phyloP scores from a whole-genome alignment of 441 rosid species.

The Sinapis alba region DNA sequence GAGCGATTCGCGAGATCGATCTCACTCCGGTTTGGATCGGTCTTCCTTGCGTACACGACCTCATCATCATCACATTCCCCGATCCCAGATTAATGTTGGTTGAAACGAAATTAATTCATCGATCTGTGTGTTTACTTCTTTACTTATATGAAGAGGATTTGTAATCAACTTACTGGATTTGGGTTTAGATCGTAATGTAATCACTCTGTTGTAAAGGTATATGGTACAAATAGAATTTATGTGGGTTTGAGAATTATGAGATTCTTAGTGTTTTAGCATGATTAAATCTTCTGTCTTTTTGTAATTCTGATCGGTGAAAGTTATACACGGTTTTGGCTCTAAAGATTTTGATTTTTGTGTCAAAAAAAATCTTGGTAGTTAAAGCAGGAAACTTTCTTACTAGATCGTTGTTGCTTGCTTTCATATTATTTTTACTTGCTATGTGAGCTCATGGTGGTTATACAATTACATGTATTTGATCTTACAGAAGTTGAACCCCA shows the following conservation, averaged over 20 bases:
- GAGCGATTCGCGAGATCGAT: constrained; percentile 45
- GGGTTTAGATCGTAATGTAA: not conserved
- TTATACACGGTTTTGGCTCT: not conserved
- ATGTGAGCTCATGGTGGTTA: constrained; percentile 11
- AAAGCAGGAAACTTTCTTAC: not conserved
- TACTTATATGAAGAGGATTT: not conserved
- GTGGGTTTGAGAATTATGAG: not conserved
- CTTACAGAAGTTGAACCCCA: constrained; percentile 67
- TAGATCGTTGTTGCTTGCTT: not conserved
- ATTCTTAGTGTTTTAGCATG: not conserved
- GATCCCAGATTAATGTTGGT: constrained; percentile 19
- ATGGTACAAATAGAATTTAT: not conserved
- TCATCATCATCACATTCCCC: constrained; percentile 41
- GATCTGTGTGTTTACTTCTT: not conserved
- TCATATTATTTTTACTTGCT: not conserved
- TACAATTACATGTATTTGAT: constrained; percentile 66
- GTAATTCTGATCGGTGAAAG: not conserved
- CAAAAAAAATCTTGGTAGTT: not conserved
- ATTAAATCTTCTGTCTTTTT: not conserved
- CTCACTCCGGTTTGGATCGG: constrained; percentile 51
- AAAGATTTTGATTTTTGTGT: not conserved
- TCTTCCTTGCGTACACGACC: constrained; percentile 46
- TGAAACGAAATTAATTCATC: not conserved
- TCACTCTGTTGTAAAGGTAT: not conserved
- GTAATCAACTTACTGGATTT: not conserved